These are phyloP conservation scores for Lindgomyces ingoldianus DNA, from an alignment of 495 filamentous ascomycete genomes.

Conservation along the genomic window DNA sequence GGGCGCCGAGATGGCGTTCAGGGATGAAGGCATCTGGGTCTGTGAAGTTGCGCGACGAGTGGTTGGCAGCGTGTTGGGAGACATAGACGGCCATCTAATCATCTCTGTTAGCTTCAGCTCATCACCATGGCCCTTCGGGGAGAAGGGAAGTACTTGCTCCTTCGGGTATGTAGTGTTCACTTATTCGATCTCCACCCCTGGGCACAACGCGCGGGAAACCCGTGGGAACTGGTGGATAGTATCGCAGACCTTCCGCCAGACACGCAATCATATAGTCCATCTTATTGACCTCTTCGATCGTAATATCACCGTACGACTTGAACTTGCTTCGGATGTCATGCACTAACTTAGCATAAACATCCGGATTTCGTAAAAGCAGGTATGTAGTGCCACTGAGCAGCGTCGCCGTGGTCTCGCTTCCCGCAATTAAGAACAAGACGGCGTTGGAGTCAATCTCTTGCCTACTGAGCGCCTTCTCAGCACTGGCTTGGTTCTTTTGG, in stretches of 20 bases:
- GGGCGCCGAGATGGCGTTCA: conserved; percentile 50
- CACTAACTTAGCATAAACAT: conserved; percentile 43
- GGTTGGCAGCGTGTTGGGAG: conserved; percentile 47
- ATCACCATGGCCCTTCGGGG: not conserved
- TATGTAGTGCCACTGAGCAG: conserved; percentile 53
- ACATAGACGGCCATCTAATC: conserved; percentile 47
- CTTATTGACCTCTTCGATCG: conserved; percentile 44
- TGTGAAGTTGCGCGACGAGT: conserved; percentile 47
- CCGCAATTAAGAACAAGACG: conserved; percentile 51
- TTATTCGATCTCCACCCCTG: conserved; percentile 35
- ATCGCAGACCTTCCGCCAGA: conserved; percentile 38
- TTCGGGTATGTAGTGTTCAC: conserved; percentile 38
- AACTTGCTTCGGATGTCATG: conserved; percentile 54
- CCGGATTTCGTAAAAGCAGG: conserved; percentile 51
- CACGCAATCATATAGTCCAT: conserved; percentile 39
- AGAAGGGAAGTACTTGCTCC: conserved; percentile 35
- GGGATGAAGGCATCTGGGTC: conserved; percentile 48
- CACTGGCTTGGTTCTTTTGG: conserved; percentile 33
- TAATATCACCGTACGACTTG: conserved; percentile 47
- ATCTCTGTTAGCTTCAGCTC: too few relatives aligned
- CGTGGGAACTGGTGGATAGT: conserved; percentile 37
- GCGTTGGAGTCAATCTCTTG: conserved; percentile 49
- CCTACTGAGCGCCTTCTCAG: conserved; percentile 40
- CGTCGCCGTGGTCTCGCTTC: conserved; percentile 61
- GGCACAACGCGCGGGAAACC: conserved; percentile 37